Base-by-base conservation (phyloP, 2,329 filamentous ascomycete species). In the Aspergillus fumigatus region DNA sequence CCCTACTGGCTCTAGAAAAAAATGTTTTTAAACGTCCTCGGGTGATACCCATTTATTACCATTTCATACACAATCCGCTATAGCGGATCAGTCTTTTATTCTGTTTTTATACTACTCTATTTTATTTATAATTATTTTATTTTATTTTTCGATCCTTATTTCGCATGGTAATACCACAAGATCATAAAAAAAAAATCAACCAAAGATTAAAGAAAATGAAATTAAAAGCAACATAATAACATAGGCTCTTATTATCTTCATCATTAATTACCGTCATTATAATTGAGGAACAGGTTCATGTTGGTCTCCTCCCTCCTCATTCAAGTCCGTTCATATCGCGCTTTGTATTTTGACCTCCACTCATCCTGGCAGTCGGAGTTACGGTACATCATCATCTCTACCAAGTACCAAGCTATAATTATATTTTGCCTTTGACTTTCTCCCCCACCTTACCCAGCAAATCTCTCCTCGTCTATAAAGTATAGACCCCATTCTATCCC, bases 391-490 rank as follows among this genome's bases (percentile, higher is more conserved):
- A 50, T 41, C 47, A 43, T n/a, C 51, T 29, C 29, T 55, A 47
- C 50, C n/a, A 43, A 47, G 51, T 56, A 41, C 19, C 55, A 49
- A 55, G 59, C 60, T 60, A 60, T 57, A 62, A 62, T 62, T 60
- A 62, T 29, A 43, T 53, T 48, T 27, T 27, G 14, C 32, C 27
- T 32, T 56, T 47, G 38, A 21, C 32, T 45, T 17, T 43, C 43
- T 51, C 11, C 60, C 59, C 61, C 62, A 61, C 62, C 49, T 53
- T 32, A 50, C 53, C 60, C 56, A 59, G 49, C 50, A 58, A 55
- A 59, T 59, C 54, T 57, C 54, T 50, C 57, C 49, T 55, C 49
- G 54, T 62, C 61, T 64, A 59, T 62, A 64, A 64, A 47, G 43
- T 47, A 47, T 47, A 47, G 21, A 64, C 62, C 58, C 57, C 53